Evolutionary conservation across 345 rosid genomes (phyloP).

Genomic region (Dovyalis caffra): DNA sequence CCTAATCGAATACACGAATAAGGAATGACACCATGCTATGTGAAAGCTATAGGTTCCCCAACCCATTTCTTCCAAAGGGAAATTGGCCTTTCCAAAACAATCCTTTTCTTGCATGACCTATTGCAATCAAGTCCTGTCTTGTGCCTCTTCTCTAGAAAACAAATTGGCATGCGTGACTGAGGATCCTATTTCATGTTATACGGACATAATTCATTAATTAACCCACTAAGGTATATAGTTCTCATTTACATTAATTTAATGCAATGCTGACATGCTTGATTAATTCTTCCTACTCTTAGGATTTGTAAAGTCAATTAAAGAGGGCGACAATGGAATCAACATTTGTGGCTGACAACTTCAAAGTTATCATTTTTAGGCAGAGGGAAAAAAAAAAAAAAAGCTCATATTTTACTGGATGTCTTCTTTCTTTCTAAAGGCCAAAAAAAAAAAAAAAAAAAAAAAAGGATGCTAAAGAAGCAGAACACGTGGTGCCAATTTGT

Average conservation of each 20-base stretch:
- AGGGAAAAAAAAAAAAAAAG: too few species aligned
- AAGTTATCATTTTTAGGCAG: neutral
- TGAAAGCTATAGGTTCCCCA: neutral
- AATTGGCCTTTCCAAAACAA: neutral
- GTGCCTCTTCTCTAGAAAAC: neutral
- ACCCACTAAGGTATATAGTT: too few species aligned
- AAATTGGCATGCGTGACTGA: neutral
- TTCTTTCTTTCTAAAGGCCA: neutral
- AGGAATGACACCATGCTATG: neutral
- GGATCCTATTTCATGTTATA: neutral
- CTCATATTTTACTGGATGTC: neutral
- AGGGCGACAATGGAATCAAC: neutral
- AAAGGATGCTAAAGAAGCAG: neutral
- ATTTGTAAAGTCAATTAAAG: neutral
- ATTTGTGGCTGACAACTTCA: neutral
- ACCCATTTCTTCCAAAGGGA: conserved; percentile 6
- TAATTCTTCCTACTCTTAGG: neutral
- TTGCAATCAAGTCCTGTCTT: too few species aligned
- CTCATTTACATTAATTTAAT: too few species aligned
- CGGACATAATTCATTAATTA: too few species aligned
- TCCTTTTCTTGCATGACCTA: too few species aligned
- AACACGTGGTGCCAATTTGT: neutral
- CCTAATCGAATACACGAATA: neutral
- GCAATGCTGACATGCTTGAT: too few species aligned
- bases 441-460: neutral